Conservation (phyloP, 208 protist species). For the Leishmania lainsoni region DNA sequence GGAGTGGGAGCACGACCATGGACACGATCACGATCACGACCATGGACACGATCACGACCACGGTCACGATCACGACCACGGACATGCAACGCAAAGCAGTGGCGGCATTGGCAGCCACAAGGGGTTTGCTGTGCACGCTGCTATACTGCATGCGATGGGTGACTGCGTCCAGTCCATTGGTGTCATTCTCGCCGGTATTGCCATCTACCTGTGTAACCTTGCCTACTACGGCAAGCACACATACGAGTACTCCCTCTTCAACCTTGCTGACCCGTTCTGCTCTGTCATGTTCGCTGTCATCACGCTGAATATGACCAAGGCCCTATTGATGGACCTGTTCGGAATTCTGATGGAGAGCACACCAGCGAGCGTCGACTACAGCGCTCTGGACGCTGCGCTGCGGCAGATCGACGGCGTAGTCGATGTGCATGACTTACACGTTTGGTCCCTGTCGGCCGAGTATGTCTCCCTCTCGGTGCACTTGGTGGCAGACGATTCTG, state of each 20-base stretch:
- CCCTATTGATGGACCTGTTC: conserved; percentile 70
- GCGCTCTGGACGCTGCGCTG: conserved; percentile 47
- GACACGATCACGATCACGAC: conserved; percentile 28
- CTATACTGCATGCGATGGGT: conserved; percentile 90
- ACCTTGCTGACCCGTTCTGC: conserved; percentile 87
- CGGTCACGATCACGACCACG: conserved; percentile 50
- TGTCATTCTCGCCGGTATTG: conserved; percentile 80
- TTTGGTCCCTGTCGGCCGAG: conserved; percentile 88
- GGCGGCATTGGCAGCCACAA: conserved; percentile 21
- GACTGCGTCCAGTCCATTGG: conserved; percentile 90
- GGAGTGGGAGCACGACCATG: conserved; percentile 42
- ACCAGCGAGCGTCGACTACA: conserved; percentile 69
- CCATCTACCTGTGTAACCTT: conserved; percentile 80
- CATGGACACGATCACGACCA: conserved; percentile 33
- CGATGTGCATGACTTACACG: conserved; percentile 89
- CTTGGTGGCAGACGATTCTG: conserved; percentile 57
- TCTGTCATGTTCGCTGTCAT: conserved; percentile 90
- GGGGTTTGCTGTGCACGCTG: conserved; percentile 74
- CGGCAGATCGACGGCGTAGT: conserved; percentile 62
- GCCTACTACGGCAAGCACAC: conserved; percentile 43
- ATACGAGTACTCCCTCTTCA: conserved; percentile 71
- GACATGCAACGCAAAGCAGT: conserved; percentile 4
- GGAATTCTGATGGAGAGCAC: conserved; percentile 91
- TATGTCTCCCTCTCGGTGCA: conserved; percentile 83
- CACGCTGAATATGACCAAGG: conserved; percentile 84